Evolutionary conservation across 352 stramenopile genomes (phyloP).

Genomic region (Globisporangium apiculatum): DNA sequence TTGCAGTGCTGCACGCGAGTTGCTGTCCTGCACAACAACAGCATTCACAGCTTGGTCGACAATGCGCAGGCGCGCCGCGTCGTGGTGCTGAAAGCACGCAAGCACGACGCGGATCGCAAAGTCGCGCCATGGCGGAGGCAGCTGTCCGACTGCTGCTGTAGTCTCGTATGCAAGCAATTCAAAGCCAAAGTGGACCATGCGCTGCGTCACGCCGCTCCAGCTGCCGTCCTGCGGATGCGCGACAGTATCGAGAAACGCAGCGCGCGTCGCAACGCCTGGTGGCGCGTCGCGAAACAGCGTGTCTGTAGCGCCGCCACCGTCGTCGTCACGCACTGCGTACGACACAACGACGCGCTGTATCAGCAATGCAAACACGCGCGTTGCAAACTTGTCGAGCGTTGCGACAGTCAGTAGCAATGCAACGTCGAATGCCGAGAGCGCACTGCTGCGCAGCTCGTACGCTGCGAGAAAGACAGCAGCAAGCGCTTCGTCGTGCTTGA

Average conservation of each 20-base stretch:
- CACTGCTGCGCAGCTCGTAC: conserved; percentile 23
- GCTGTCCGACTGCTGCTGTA: neutral
- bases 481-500: conserved; percentile 36
- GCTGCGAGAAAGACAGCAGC: conserved; percentile 29
- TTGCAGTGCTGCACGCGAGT: conserved; percentile 21
- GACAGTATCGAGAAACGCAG: conserved; percentile 20
- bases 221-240: conserved; percentile 23
- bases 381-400: conserved; percentile 24
- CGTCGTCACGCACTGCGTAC: conserved; percentile 10
- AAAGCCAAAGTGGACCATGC: conserved; percentile 30
- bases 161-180: conserved; percentile 17
- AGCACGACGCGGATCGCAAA: conserved; percentile 42
- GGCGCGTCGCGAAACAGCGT: neutral
- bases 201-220: conserved; percentile 23
- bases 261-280: conserved; percentile 4
- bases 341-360: conserved; percentile 20
- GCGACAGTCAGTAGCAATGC: conserved; percentile 35
- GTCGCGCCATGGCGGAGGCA: conserved; percentile 18
- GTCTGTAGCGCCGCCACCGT: neutral
- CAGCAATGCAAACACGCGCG: conserved; percentile 18
- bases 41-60: conserved; percentile 39
- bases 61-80: conserved; percentile 20
- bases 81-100: conserved; percentile 36
- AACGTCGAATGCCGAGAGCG: conserved; percentile 35
- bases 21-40: conserved; percentile 28